Percentiles rank a stretch among this genome's conserved stretches.
These are phyloP conservation scores for Ophiocordyceps sinensis DNA, from an alignment of 2,329 filamentous ascomycete species.

Conservation along the genomic window DNA sequence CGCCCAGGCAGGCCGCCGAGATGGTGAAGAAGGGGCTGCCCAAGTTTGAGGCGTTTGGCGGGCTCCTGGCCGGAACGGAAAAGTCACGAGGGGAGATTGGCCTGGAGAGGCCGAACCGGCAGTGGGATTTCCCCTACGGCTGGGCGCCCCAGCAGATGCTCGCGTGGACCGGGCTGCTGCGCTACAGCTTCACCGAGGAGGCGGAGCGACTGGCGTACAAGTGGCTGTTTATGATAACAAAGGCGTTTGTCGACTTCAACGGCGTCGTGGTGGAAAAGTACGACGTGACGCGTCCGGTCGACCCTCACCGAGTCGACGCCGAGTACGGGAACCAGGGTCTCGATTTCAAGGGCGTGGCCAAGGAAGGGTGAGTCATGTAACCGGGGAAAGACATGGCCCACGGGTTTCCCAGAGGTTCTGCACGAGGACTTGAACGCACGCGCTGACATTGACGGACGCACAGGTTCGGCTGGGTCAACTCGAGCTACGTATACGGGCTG, in stretches of 20 bases:
- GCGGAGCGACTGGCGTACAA: slow-evolving; percentile 84
- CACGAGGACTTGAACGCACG: not conserved
- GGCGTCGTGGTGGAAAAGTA: slow-evolving; percentile 98
- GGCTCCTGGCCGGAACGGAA: slow-evolving; percentile 78
- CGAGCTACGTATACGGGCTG: slow-evolving; percentile 88
- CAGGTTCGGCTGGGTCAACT: slow-evolving; percentile 98
- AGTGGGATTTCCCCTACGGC: slow-evolving; percentile 97
- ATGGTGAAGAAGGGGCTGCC: slow-evolving; percentile 74
- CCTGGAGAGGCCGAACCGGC: slow-evolving; percentile 76
- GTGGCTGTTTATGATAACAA: slow-evolving; percentile 97
- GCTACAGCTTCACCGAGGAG: slow-evolving; percentile 84
- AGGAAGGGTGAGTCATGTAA: slow-evolving; percentile 64
- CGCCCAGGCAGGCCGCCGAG: slow-evolving; percentile 69
- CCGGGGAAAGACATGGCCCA: not conserved
- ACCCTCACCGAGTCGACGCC: slow-evolving; percentile 86
- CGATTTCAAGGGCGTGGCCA: slow-evolving; percentile 90
- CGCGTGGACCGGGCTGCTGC: slow-evolving; percentile 82
- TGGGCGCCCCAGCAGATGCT: slow-evolving; percentile 99
- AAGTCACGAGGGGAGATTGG: slow-evolving; percentile 71
- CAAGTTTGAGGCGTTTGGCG: slow-evolving; percentile 76
- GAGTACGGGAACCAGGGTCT: slow-evolving; percentile 96
- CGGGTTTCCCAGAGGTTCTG: not conserved
- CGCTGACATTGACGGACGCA: not conserved
- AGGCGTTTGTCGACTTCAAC: slow-evolving; percentile 96
- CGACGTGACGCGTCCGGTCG: slow-evolving; percentile 78